Conservation (phyloP, 148 eudicot genomes). For the Persicaria tinctoria region DNA sequence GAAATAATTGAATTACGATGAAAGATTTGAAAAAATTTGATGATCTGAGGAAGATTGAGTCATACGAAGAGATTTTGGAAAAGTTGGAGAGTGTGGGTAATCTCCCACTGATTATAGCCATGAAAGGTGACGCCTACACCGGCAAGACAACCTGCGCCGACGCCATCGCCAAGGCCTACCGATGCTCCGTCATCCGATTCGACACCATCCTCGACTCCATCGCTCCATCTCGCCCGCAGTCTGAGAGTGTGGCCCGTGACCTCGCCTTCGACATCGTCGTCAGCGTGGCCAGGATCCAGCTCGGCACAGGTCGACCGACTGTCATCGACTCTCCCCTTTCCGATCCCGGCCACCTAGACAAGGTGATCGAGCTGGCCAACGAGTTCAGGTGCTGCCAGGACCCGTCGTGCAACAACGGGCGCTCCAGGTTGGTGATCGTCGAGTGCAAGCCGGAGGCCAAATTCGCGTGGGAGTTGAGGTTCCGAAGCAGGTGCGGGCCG, state of each 20-base stretch:
- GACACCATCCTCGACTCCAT: conserved; percentile 6
- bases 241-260: neutral
- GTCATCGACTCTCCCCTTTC: conserved; percentile 5
- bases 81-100: neutral
- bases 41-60: neutral
- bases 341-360: neutral
- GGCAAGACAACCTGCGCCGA: conserved; percentile 5
- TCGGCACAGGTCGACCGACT: neutral
- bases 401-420: neutral
- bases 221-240: neutral
- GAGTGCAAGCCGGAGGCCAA: neutral
- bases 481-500: neutral
- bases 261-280: neutral
- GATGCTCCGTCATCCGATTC: neutral
- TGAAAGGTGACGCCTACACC: conserved; percentile 2
- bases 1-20: no score
- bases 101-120: neutral
- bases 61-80: neutral
- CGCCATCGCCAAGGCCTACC: neutral
- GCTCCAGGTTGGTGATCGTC: neutral
- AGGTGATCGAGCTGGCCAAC: neutral
- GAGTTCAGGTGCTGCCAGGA: neutral
- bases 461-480: neutral
- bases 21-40: neutral
- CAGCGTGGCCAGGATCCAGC: neutral